A percentile compares a stretch with the other conserved stretches of the same genome.
Evolutionary conservation across 2,329 filamentous ascomycete genomes (phyloP).

Genomic region (Nigrospora oryzae): DNA sequence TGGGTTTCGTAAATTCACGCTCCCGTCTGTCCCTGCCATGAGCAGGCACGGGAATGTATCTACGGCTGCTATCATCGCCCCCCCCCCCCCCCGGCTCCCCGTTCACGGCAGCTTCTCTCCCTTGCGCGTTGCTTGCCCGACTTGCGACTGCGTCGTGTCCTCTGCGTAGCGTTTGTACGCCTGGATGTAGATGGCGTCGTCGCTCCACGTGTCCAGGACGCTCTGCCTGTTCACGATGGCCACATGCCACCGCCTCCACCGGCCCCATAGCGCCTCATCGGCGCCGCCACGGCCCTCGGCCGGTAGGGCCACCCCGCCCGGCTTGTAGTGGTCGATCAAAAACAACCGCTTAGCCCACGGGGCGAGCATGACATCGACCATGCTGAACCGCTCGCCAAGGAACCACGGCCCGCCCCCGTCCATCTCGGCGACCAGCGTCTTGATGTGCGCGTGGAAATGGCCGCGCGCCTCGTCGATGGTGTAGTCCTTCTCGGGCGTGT

Average conservation of each 20-base stretch:
- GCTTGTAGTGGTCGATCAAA: constrained; percentile 68
- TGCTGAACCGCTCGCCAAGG: constrained; percentile 49
- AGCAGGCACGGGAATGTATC: too few species aligned
- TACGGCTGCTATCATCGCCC: too few species aligned
- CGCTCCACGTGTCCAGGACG: constrained; percentile 60
- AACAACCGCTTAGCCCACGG: constrained; percentile 68
- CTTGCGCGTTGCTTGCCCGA: constrained; percentile 53
- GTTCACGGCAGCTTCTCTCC: constrained; percentile 53
- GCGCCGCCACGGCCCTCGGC: constrained; percentile 16
- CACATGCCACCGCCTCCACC: constrained; percentile 57
- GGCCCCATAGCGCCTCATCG: constrained; percentile 50
- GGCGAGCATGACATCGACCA: constrained; percentile 64
- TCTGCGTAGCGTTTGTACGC: constrained; percentile 63
- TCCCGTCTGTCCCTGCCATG: too few species aligned
- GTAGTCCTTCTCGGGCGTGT: constrained; percentile 39
- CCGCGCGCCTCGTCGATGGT: constrained; percentile 43
- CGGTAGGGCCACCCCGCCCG: constrained; percentile 40
- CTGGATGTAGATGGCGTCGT: constrained; percentile 55
- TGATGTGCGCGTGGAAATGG: constrained; percentile 51
- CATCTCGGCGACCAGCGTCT: constrained; percentile 55
- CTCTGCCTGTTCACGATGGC: constrained; percentile 53
- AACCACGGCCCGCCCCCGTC: constrained; percentile 57
- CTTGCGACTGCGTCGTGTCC: constrained; percentile 52
- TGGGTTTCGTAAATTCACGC: too few species aligned
- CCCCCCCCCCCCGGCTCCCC: too few species aligned